Evolutionary conservation across 139 green algal genomes (phyloP), one percentile per base, ranked within the genome.

Genomic region (Tetradesmus lagerheimii): DNA sequence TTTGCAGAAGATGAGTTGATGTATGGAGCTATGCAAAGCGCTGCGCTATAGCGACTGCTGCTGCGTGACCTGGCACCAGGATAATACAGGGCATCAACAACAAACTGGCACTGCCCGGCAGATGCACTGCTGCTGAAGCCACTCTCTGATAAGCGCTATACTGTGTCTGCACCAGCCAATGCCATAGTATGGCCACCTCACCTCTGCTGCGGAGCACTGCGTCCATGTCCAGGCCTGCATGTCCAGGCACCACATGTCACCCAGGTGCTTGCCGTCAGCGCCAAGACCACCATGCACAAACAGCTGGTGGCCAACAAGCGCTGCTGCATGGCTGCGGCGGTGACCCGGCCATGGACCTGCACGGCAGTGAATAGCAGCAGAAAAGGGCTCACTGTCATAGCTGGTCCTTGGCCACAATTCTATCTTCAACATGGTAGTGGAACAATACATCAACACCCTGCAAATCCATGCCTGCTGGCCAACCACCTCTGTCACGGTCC

Each of bases 211-310:
- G 16, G 45, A 94, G 38, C 57, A 35, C 27, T 78, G 79, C 31
- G 53, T 35, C 93, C 93, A 95, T 57, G 89, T 62, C 93, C 93
- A 94, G 45, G 85, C 81, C 20, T 77, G 23, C 45, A 92, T 77
- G 89, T 95, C 90, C 50, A 94, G 87, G n/a, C 38, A 35, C 92
- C 92, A 95, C 9, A 93, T 41, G 86, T 96, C 93, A 5, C 37
- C 87, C 41, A 93, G 71, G 66, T 92, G 90, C 27, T 76, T 35
- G 12, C 81, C 79, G 31, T 53, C 83, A 25, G 84, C 85, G 74
- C 92, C 87, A 45, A 91, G 89, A 35, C 93, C 93, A 16, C 93
- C 92, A 83, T 94, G 90, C 35, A 95, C 74, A 37, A 86, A 90
- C 75, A 95, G 81, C 39, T 75, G n/a, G 20, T 83, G 77, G 5